A percentile compares a stretch with the other conserved stretches of the same genome.
Evolutionary conservation across 371 early-diverging fungal genomes (phyloP).

Genomic region (Catenaria anguillulae): DNA sequence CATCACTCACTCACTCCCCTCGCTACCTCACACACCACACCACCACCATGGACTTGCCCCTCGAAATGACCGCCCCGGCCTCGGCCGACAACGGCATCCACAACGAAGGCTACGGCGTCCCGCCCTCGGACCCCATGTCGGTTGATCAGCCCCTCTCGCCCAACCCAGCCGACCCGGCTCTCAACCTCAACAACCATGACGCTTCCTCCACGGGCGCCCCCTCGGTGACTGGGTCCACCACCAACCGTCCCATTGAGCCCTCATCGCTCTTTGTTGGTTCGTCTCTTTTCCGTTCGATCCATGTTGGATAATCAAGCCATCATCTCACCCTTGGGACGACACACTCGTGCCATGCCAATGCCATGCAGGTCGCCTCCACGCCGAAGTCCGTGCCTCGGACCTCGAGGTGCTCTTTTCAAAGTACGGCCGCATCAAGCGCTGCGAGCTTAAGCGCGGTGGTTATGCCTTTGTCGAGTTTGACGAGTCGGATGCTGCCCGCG

Average conservation of each 20-base stretch:
- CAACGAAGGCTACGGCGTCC: no score
- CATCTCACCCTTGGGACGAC: not conserved
- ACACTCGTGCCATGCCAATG: not conserved
- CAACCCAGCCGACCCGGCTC: no score
- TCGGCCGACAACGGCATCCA: no score
- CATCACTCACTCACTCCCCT: no score
- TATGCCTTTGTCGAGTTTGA: constrained; percentile 28
- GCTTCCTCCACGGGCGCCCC: no score
- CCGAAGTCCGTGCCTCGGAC: not conserved
- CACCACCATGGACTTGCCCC: no score
- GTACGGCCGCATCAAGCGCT: not conserved
- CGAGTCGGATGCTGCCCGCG: constrained; percentile 1
- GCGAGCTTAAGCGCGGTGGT: constrained; percentile 26
- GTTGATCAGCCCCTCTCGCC: no score
- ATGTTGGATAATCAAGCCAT: not conserved
- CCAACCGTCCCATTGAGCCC: not conserved
- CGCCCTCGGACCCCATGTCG: no score
- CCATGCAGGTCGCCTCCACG: not conserved
- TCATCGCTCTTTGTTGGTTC: not conserved
- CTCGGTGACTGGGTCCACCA: not conserved
- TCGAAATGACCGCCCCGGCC: no score
- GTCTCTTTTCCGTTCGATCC: not conserved
- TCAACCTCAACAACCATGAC: no score
- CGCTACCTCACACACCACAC: no score
- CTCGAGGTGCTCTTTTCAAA: not conserved